Conservation (phyloP, 768 basidiomycete genomes). For the Termitomyces sp. region DNA sequence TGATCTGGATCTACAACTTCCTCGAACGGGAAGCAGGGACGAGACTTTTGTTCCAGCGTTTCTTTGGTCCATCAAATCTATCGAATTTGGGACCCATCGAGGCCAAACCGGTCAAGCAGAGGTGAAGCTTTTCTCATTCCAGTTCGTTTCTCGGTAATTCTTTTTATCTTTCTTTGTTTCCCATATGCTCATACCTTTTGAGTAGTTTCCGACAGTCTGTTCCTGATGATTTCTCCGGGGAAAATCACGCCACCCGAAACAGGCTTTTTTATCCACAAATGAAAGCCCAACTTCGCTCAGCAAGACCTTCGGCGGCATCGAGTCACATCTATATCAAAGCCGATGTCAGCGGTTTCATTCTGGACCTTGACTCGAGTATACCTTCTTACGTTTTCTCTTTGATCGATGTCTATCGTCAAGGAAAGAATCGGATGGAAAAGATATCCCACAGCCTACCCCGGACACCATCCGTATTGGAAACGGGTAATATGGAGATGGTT, state of each 20-base stretch:
- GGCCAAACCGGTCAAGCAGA: conserved; percentile 75
- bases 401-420: conserved; percentile 78
- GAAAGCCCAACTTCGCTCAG: conserved; percentile 64
- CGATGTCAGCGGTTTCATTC: conserved; percentile 75
- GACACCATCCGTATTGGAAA: conserved; percentile 20
- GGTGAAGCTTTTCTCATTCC: conserved; percentile 73
- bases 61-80: conserved; percentile 73
- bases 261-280: conserved; percentile 76
- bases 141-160: conserved; percentile 73
- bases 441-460: conserved; percentile 53
- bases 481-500: conserved; percentile 6
- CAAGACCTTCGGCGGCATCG: conserved; percentile 33
- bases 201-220: conserved; percentile 73
- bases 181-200: conserved; percentile 8
- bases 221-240: conserved; percentile 63
- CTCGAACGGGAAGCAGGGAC: conserved; percentile 32
- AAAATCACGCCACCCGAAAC: conserved; percentile 63
- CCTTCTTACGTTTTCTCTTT: conserved; percentile 76
- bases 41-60: conserved; percentile 64
- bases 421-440: conserved; percentile 70
- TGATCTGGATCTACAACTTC: conserved; percentile 50
- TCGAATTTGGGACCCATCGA: conserved; percentile 66
- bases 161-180: conserved; percentile 1
- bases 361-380: conserved; percentile 80
- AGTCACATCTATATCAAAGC: conserved; percentile 59